Evolutionary conservation across 352 stramenopile genomes (phyloP).

Genomic region (Aphanomyces cochlioides): DNA sequence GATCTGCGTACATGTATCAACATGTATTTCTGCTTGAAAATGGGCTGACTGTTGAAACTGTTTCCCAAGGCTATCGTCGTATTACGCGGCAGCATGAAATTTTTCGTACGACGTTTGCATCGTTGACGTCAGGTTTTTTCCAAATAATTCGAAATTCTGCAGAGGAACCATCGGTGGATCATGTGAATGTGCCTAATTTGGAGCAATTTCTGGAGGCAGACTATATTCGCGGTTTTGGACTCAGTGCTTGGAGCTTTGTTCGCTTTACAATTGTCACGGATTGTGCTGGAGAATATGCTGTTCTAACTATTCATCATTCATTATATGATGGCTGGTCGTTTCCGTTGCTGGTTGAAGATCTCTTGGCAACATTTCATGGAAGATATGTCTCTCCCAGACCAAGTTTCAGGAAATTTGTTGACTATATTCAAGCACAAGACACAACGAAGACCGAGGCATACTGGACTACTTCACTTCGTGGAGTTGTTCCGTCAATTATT

Average conservation of each 20-base stretch:
- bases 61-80: neutral
- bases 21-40: neutral
- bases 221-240: neutral
- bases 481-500: neutral
- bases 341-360: neutral
- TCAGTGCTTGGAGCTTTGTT: neutral
- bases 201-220: neutral
- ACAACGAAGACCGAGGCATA: neutral
- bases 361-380: neutral
- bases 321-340: neutral
- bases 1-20: neutral
- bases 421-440: neutral
- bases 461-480: neutral
- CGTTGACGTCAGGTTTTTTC: neutral
- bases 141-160: neutral
- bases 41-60: neutral
- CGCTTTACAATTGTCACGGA: neutral
- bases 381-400: neutral
- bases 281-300: neutral
- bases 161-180: neutral
- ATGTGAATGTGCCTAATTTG: neutral
- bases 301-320: neutral
- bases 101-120: neutral
- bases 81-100: constrained; percentile 3
- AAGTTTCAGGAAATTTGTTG: neutral